phyloP scores from a whole-genome alignment of 257 asterid species.

The Salvia splendens region DNA sequence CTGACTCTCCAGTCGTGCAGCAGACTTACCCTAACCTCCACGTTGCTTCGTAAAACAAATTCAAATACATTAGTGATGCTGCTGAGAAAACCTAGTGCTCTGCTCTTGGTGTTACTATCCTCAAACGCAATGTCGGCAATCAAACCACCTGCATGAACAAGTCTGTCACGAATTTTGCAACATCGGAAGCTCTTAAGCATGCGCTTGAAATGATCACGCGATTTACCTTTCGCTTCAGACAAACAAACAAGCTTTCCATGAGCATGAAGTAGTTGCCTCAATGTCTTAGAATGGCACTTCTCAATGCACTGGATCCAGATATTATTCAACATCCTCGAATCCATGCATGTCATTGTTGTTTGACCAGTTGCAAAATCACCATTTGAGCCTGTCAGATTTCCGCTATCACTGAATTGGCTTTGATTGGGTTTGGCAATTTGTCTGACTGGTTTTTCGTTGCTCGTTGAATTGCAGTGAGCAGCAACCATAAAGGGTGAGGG shows the following conservation, averaged over 20 bases:
- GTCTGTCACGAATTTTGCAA: background rate
- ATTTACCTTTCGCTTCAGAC: constrained; percentile 76
- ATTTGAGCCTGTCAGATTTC: constrained; percentile 28
- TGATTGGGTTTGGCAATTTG: constrained; percentile 33
- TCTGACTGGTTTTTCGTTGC: constrained; percentile 40
- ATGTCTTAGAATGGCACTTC: constrained; percentile 87
- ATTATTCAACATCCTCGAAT: constrained; percentile 58
- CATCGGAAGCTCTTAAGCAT: background rate
- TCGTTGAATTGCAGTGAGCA: constrained; percentile 43
- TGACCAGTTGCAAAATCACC: constrained; percentile 42
- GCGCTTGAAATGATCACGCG: background rate
- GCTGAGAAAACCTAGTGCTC: constrained; percentile 94
- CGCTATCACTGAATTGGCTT: constrained; percentile 35
- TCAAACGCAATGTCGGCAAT: constrained; percentile 80
- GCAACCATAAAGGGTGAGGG: constrained; percentile 42
- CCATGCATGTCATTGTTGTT: constrained; percentile 46
- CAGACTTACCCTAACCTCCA: constrained; percentile 65
- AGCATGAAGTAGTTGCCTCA: constrained; percentile 77
- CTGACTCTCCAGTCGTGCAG: constrained; percentile 40
- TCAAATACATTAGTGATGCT: constrained; percentile 91
- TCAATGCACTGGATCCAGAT: constrained; percentile 80
- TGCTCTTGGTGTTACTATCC: constrained; percentile 62
- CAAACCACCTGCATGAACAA: constrained; percentile 63
- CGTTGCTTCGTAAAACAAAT: constrained; percentile 68
- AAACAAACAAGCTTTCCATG: constrained; percentile 78